Percentiles rank a stretch among this genome's conserved stretches.
phyloP scores from a whole-genome alignment of 345 rosid species.

The Pelargonium nanum region DNA sequence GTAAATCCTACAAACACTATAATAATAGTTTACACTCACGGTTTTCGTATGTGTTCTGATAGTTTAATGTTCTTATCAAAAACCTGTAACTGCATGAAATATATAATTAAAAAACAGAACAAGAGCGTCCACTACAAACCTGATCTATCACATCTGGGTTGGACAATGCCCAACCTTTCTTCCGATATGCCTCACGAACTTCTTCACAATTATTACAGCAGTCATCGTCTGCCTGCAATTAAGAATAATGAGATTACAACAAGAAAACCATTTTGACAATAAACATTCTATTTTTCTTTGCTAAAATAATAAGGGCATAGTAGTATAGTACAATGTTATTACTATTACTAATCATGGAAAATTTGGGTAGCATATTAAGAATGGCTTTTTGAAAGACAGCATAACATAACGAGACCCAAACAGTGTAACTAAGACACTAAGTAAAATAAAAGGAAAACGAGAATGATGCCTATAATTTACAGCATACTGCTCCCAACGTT shows the following conservation, averaged over 20 bases:
- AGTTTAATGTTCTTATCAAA: neutral
- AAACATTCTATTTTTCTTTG: neutral
- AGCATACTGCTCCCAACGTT: neutral
- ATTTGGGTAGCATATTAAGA: neutral
- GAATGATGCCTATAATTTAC: neutral
- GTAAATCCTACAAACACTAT: neutral
- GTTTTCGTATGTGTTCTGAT: neutral
- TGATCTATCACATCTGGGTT: constrained; percentile 81
- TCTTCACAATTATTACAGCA: constrained; percentile 88
- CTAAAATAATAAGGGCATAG: too few species aligned
- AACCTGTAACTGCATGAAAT: neutral
- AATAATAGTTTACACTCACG: neutral
- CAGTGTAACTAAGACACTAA: neutral
- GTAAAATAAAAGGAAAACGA: neutral
- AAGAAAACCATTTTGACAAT: neutral
- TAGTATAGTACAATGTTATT: neutral
- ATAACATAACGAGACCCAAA: neutral
- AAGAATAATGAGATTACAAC: neutral
- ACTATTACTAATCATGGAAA: neutral
- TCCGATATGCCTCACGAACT: constrained; percentile 88
- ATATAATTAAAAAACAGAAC: neutral
- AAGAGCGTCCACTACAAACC: constrained; percentile 32
- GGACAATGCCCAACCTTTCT: constrained; percentile 86
- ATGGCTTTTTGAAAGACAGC: neutral
- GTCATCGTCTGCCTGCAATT: constrained; percentile 56